A percentile compares a stretch with the other conserved stretches of the same genome.
Evolutionary conservation across 2,329 filamentous ascomycete species (phyloP).

Genomic region (Fusarium sp.): DNA sequence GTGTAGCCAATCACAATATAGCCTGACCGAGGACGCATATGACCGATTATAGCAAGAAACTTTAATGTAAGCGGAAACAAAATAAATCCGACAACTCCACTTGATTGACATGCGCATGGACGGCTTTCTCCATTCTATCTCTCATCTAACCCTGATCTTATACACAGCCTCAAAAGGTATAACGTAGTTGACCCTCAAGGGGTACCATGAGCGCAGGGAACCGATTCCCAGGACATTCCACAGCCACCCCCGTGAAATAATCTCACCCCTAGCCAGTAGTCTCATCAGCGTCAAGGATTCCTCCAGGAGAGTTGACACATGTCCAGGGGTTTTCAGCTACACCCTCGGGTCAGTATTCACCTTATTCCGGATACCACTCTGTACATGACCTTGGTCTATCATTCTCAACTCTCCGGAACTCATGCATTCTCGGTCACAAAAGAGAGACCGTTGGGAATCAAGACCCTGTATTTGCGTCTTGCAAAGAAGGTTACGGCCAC

Average conservation of each 20-base stretch:
- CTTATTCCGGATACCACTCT: neutral
- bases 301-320: constrained; percentile 8
- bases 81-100: neutral
- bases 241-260: constrained; percentile 25
- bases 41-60: constrained; percentile 4
- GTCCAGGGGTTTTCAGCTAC: constrained; percentile 3
- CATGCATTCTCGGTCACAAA: constrained; percentile 1
- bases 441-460: neutral
- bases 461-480: constrained; percentile 5
- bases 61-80: constrained; percentile 16
- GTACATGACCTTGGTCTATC: neutral
- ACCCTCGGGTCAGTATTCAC: neutral
- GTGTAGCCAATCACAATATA: neutral
- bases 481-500: constrained; percentile 17
- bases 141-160: constrained; percentile 10
- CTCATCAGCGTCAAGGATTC: constrained; percentile 1
- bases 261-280: constrained; percentile 11
- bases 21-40: constrained; percentile 1
- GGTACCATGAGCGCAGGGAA: constrained; percentile 6
- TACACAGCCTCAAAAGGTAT: constrained; percentile 21
- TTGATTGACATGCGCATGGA: constrained; percentile 5
- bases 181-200: neutral
- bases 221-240: constrained; percentile 2
- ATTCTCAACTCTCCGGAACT: neutral
- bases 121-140: constrained; percentile 15